A percentile compares a stretch with the other conserved stretches of the same genome.
Evolutionary conservation across 164 flowering plant species (phyloP).

Genomic region (Nymphaea colorata): DNA sequence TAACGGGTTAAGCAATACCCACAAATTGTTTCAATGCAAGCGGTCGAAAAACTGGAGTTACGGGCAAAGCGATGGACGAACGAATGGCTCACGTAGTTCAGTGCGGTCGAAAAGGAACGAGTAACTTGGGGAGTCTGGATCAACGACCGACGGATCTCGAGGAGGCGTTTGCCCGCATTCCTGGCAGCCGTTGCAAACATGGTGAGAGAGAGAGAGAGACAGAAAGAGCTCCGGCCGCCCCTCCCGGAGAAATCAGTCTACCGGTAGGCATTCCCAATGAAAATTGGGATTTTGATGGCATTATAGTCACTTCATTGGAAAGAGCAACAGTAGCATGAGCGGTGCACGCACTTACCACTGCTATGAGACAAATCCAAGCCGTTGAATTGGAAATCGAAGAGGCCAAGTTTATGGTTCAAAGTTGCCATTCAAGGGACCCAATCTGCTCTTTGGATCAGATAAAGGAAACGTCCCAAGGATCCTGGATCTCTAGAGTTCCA

Average conservation of each 20-base stretch:
- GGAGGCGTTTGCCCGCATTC: constrained; percentile 49
- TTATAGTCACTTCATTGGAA: neutral
- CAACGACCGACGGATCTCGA: constrained; percentile 70
- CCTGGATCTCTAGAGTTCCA: no score
- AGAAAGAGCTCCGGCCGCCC: neutral
- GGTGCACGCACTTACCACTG: no score
- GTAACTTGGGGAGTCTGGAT: constrained; percentile 55
- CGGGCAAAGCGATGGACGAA: neutral
- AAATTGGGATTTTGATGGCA: neutral
- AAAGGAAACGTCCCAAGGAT: no score
- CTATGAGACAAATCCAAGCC: no score
- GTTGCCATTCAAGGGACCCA: no score
- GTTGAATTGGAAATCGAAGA: no score
- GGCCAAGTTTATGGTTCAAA: no score
- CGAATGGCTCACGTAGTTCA: constrained; percentile 66
- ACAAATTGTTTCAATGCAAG: neutral
- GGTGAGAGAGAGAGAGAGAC: constrained; percentile 3
- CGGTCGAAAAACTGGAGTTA: neutral
- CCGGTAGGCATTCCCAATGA: neutral
- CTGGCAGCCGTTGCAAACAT: constrained; percentile 35
- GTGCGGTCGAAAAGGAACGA: constrained; percentile 82
- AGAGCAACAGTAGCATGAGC: no score
- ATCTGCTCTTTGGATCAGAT: no score
- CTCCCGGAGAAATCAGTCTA: neutral
- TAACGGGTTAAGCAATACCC: neutral